Evolutionary conservation across 1,284 basidiomycete species (phyloP), one percentile per base, ranked within the genome.

Genomic region (Papiliotrema nemorosa): DNA sequence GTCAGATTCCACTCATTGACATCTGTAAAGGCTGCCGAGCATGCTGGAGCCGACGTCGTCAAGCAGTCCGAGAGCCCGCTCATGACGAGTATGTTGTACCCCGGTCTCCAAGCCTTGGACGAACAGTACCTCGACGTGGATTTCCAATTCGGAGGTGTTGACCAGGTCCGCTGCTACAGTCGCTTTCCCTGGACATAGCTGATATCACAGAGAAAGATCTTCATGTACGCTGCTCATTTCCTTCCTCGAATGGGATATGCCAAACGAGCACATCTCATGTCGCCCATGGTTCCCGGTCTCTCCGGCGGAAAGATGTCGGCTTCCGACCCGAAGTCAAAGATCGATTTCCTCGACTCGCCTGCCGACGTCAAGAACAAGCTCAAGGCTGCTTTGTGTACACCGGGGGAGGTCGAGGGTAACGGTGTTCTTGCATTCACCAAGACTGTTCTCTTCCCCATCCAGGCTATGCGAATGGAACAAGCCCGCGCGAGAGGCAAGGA

Each of bases 11-110:
- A 87, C 61, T 84, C 94, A 10, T 84, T 85, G 46, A 90, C 93
- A 5, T 86, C 91, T 0, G 91, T 97, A 69, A 91, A 97, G 74
- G 96, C 97, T 37, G 61, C 93, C 14, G 94, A 94, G 73, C 96
- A 96, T 73, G 96, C 96, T 0, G 96, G 96, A n/a, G 93, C 94
- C 0, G 96, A 98, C 70, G 96, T 98, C 44, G 96, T 98, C 63
- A 98, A 98, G 77, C 93, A 97, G 74, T 91, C 96, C 3, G 87
- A 91, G 54, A 91, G 85, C 62, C 90, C 96, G 0, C 76, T 97
- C 43, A 79, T 98, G 49, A 90, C 87, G 60, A 92, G 91, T 3
- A 75, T 99, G 55, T 81, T 99, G 56, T 99, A 99, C 81, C 94
- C 94, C 0, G 90, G 93, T 31, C 75, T 99, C 33, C 96, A 99